Percentiles rank a stretch among this genome's conserved stretches.
Conservation (phyloP, 2,329 filamentous ascomycete species). For the Amauroascus verrucosus region DNA sequence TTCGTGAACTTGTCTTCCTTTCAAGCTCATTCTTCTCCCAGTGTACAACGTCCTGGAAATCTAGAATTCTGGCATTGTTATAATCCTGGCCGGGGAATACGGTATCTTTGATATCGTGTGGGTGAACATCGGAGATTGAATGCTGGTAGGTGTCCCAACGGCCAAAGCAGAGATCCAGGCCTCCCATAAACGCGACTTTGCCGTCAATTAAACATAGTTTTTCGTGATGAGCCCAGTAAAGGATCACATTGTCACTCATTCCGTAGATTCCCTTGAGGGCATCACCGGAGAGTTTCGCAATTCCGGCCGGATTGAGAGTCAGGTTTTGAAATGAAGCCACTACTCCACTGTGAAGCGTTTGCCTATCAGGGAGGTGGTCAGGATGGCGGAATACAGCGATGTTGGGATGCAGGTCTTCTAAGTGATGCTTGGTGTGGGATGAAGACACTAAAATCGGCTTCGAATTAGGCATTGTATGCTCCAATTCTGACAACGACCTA, state of each 20-base stretch:
- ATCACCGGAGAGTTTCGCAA: constrained; percentile 59
- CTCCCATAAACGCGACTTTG: constrained; percentile 80
- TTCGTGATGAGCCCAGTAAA: constrained; percentile 98
- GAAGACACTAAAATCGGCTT: constrained; percentile 45
- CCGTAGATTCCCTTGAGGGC: constrained; percentile 72
- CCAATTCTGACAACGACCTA: constrained; percentile 20
- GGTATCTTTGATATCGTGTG: constrained; percentile 57
- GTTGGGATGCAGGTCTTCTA: constrained; percentile 90
- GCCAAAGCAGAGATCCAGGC: constrained; percentile 89
- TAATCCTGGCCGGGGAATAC: constrained; percentile 95
- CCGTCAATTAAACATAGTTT: constrained; percentile 97
- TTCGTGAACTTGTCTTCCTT: constrained; percentile 83
- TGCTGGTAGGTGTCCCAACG: constrained; percentile 87
- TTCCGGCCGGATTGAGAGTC: constrained; percentile 44
- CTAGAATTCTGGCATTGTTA: constrained; percentile 94
- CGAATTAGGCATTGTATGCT: background rate
- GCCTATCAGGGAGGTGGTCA: constrained; percentile 68
- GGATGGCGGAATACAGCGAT: constrained; percentile 87
- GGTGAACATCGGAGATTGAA: constrained; percentile 75
- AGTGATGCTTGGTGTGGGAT: constrained; percentile 84
- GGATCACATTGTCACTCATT: constrained; percentile 69
- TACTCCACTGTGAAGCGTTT: constrained; percentile 53
- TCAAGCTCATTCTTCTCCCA: constrained; percentile 90
- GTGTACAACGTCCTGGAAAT: constrained; percentile 81
- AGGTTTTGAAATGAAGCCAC: constrained; percentile 47